Percentiles rank a stretch among this genome's conserved stretches.
Conservation (phyloP, 192 early-diverging fungal genomes). For the Coemansia sp. region DNA sequence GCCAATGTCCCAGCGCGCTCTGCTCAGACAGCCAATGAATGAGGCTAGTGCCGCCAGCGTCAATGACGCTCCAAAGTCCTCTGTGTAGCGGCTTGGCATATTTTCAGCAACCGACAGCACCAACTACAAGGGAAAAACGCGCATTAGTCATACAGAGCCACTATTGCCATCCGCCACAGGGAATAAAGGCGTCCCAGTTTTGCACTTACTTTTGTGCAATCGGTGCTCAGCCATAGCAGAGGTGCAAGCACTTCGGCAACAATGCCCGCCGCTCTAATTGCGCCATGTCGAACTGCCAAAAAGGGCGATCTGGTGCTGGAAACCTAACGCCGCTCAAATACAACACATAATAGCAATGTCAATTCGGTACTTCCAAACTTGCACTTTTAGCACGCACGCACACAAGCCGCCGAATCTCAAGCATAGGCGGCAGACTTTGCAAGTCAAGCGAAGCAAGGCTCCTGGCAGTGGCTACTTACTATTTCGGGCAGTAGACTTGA, state of each 20-base stretch:
- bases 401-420: no score
- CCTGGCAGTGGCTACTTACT: conserved; percentile 36
- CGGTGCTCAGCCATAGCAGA: conserved; percentile 6
- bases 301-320: conserved; percentile 36
- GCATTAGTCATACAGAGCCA: background rate
- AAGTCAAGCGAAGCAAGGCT: no score
- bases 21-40: conserved; percentile 55
- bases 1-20: conserved; percentile 38
- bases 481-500: conserved; percentile 60
- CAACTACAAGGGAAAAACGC: conserved; percentile 16
- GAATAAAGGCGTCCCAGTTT: background rate
- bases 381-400: background rate
- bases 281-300: conserved; percentile 56
- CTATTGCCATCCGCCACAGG: background rate
- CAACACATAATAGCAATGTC: background rate
- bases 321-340: conserved; percentile 20
- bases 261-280: conserved; percentile 36
- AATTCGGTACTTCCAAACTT: background rate
- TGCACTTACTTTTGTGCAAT: conserved; percentile 20
- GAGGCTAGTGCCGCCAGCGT: conserved; percentile 54
- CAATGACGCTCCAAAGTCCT: conserved; percentile 63
- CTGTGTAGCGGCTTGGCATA: conserved; percentile 45
- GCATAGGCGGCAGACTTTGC: no score
- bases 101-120: conserved; percentile 20
- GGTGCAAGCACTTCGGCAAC: conserved; percentile 36